Conservation (phyloP, 352 stramenopile genomes). For the Phytophthora fragariae region DNA sequence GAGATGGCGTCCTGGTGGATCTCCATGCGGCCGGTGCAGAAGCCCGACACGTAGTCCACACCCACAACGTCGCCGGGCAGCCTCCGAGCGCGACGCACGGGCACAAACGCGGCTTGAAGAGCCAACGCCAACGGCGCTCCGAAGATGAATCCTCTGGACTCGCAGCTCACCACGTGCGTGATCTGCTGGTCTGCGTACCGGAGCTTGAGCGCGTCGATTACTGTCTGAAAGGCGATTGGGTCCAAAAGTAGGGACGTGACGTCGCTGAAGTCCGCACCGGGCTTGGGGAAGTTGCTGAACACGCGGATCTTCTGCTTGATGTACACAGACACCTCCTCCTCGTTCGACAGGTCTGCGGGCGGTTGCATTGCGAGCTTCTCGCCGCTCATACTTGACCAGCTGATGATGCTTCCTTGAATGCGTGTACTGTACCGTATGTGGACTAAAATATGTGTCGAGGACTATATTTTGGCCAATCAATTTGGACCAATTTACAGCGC, state of each 20-base stretch:
- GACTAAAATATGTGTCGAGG: conserved; percentile 4
- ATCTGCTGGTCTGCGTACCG: conserved; percentile 66
- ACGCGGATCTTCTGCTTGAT: conserved; percentile 75
- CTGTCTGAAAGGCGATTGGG: conserved; percentile 73
- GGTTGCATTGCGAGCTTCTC: conserved; percentile 22
- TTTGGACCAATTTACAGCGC: conserved; percentile 2
- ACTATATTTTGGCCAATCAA: conserved; percentile 25
- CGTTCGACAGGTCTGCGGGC: conserved; percentile 52
- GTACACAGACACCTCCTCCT: conserved; percentile 63
- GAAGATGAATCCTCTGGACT: conserved; percentile 87
- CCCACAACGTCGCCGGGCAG: conserved; percentile 76
- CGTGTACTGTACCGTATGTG: background rate
- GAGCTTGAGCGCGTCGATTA: conserved; percentile 71
- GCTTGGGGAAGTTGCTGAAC: conserved; percentile 68
- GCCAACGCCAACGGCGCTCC: conserved; percentile 76
- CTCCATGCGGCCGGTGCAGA: conserved; percentile 77
- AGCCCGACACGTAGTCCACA: conserved; percentile 85
- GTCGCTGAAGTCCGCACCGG: conserved; percentile 71
- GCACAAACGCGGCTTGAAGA: conserved; percentile 72
- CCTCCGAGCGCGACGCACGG: conserved; percentile 67
- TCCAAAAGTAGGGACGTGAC: conserved; percentile 80
- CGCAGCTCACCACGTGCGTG: conserved; percentile 84
- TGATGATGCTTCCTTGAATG: conserved; percentile 9
- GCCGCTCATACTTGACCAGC: conserved; percentile 30
- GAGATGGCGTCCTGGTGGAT: conserved; percentile 86